Evolutionary conservation across 768 basidiomycete genomes (phyloP).

Genomic region (Kwoniella sp.): DNA sequence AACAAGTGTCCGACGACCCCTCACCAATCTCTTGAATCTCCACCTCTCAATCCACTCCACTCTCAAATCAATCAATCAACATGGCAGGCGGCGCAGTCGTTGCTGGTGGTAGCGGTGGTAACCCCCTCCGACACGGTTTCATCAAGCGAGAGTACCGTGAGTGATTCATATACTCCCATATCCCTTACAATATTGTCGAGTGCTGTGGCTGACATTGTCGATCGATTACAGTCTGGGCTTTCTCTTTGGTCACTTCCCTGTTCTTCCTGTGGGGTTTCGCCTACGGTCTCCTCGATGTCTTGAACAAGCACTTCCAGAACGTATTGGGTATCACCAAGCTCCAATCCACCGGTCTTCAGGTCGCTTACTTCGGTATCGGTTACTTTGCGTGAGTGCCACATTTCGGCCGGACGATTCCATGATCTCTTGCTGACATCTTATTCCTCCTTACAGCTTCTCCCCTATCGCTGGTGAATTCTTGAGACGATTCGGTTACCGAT

Average conservation of each 20-base stretch:
- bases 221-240: constrained; percentile 61
- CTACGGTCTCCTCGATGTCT: constrained; percentile 49
- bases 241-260: constrained; percentile 70
- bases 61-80: constrained; percentile 11
- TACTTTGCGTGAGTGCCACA: constrained; percentile 43
- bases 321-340: constrained; percentile 70
- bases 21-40: neutral
- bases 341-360: constrained; percentile 73
- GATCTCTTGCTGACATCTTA: neutral
- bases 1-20: neutral
- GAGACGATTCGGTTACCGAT: constrained; percentile 70
- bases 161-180: constrained; percentile 9
- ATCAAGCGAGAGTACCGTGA: constrained; percentile 49
- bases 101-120: constrained; percentile 44
- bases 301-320: constrained; percentile 69
- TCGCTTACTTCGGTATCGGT: constrained; percentile 63
- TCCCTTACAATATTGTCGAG: neutral
- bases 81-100: constrained; percentile 55
- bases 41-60: constrained; percentile 1
- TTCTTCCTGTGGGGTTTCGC: constrained; percentile 70
- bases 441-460: constrained; percentile 38
- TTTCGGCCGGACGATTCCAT: neutral
- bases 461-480: constrained; percentile 55
- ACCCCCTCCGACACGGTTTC: constrained; percentile 52
- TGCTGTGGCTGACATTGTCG: constrained; percentile 54